phyloP scores from a whole-genome alignment of 1,139 yeast genomes.

The Eremothecium coryli region DNA sequence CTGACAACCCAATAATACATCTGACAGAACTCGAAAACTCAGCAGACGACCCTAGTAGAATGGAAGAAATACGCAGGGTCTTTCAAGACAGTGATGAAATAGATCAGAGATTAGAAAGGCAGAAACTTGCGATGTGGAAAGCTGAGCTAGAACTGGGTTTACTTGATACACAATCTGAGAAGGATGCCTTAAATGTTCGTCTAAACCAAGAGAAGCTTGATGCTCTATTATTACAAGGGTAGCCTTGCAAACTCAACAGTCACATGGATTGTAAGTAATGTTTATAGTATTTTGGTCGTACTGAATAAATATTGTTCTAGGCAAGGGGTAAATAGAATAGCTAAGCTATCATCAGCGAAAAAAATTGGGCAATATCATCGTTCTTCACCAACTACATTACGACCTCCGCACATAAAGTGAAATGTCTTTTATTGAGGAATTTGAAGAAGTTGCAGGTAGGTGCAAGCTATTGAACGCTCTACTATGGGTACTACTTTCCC shows the following conservation, averaged over 20 bases:
- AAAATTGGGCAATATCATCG: too few relatives aligned
- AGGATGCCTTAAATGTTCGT: conserved; percentile 23
- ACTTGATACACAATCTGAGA: conserved; percentile 22
- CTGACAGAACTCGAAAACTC: conserved; percentile 18
- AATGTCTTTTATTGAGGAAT: neutral
- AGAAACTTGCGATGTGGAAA: conserved; percentile 15
- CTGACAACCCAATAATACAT: conserved; percentile 19
- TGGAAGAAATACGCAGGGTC: conserved; percentile 8
- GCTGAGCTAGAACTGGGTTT: conserved; percentile 21
- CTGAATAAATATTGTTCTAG: too few relatives aligned
- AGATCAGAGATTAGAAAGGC: conserved; percentile 17
- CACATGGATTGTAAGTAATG: too few relatives aligned
- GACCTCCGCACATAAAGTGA: too few relatives aligned
- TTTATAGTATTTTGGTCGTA: too few relatives aligned
- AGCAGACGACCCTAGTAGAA: conserved; percentile 11
- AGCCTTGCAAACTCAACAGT: neutral
- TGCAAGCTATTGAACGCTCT: conserved; percentile 19
- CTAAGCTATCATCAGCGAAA: too few relatives aligned
- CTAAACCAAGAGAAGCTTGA: conserved; percentile 17
- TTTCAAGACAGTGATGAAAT: conserved; percentile 17
- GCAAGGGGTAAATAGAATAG: too few relatives aligned
- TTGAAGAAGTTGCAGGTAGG: neutral
- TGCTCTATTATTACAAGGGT: conserved; percentile 10
- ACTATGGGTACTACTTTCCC: conserved; percentile 34
- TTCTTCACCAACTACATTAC: too few relatives aligned